Percentiles rank a stretch among this genome's conserved stretches.
Conservation (phyloP, 2,329 filamentous ascomycete genomes). For the Emmonsiellopsis sp. region DNA sequence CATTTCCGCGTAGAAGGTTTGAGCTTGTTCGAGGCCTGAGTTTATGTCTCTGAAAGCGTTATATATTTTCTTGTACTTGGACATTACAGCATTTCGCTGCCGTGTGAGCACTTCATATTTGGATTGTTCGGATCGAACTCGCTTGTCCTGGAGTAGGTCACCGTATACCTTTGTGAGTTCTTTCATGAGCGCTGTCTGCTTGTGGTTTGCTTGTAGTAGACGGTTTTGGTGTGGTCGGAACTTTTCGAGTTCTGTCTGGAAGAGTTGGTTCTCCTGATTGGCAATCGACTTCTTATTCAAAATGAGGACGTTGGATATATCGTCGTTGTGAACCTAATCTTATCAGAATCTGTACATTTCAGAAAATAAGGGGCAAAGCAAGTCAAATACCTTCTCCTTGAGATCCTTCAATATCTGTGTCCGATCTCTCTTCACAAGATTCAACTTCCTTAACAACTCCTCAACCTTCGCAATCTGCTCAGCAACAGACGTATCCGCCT, state of each 20-base stretch:
- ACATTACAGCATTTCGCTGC: slow-evolving; percentile 70
- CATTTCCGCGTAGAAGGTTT: slow-evolving; percentile 94
- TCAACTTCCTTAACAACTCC: slow-evolving; percentile 81
- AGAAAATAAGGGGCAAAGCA: not conserved
- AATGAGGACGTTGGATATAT: slow-evolving; percentile 95
- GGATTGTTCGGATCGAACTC: slow-evolving; percentile 85
- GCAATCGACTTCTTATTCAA: slow-evolving; percentile 95
- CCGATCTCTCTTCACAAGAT: slow-evolving; percentile 83
- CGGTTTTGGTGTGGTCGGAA: slow-evolving; percentile 89
- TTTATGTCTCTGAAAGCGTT: slow-evolving; percentile 87
- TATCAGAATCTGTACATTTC: slow-evolving; percentile 6
- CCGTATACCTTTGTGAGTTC: slow-evolving; percentile 85
- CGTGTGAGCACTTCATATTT: slow-evolving; percentile 86
- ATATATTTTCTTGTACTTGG: slow-evolving; percentile 81
- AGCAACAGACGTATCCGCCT: slow-evolving; percentile 67
- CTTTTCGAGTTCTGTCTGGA: slow-evolving; percentile 95
- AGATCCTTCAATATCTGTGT: slow-evolving; percentile 90
- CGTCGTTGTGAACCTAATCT: slow-evolving; percentile 80
- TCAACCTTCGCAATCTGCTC: slow-evolving; percentile 88
- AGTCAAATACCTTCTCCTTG: slow-evolving; percentile 72
- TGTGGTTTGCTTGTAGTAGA: slow-evolving; percentile 86
- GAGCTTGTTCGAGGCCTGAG: slow-evolving; percentile 76
- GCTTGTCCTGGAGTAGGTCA: slow-evolving; percentile 81
- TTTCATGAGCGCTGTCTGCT: slow-evolving; percentile 89
- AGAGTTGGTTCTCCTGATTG: slow-evolving; percentile 84